Conservation (phyloP, 192 early-diverging fungal genomes). For the Rhizoclosmatium sp. region DNA sequence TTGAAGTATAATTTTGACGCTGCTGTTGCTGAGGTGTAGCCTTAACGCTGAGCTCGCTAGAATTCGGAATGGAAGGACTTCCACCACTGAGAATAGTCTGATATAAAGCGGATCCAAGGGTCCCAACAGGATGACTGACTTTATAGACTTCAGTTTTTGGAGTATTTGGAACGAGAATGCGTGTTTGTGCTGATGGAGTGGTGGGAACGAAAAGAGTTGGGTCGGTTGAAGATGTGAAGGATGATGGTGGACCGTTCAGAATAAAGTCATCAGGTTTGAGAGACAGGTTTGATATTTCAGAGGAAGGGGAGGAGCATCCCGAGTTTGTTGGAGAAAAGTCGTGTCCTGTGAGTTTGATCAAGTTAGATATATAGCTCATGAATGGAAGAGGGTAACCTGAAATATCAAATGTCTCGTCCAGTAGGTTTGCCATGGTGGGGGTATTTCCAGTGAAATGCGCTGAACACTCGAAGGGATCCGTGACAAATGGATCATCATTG, state of each 20-base stretch:
- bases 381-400: not conserved
- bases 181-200: constrained; percentile 1
- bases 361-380: not conserved
- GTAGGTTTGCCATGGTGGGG: not conserved
- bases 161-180: not conserved
- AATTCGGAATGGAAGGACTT: not conserved
- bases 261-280: constrained; percentile 29
- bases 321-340: constrained; percentile 13
- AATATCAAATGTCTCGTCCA: constrained; percentile 29
- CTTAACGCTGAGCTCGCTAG: no score
- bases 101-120: not conserved
- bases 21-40: no score
- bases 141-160: constrained; percentile 2
- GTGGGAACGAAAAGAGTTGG: not conserved
- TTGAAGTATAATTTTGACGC: no score
- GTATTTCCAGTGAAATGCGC: no score
- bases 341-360: not conserved
- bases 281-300: constrained; percentile 4
- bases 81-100: not conserved
- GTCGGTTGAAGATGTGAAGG: no score
- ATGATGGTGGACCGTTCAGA: not conserved
- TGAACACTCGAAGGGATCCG: no score
- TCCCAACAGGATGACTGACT: constrained; percentile 6
- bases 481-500: no score
- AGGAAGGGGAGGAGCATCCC: not conserved